Evolutionary conservation across 2,329 filamentous ascomycete species (phyloP), one percentile per base, ranked within the genome.

Genomic region (Claviceps capensis): DNA sequence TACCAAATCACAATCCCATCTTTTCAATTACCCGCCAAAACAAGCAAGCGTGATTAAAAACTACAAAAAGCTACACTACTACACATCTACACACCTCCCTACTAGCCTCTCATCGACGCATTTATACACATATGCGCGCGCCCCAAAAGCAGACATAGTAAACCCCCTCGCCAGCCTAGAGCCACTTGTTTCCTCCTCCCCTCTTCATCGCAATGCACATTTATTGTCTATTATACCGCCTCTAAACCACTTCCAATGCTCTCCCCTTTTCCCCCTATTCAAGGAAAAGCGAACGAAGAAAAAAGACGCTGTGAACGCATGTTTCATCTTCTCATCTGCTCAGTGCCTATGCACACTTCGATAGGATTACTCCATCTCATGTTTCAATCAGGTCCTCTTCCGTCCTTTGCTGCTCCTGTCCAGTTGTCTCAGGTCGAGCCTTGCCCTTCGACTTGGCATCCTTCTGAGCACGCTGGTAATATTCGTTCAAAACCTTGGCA

Each of bases 401-500:
- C 58, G 68, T 63, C 60, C 69, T 68, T 56, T 69, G 65, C 56
- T 67, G 67, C 52, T 69, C 67, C 59, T 71, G 61, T 5, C 60
- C 58, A 52, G 62, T 59, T 19, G 60, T 68, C 59, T 72, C 71
- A 56, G 69, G 72, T 52, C 71, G 71, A 55, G 74, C 73, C 69
- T 81, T 78, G 57, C 72, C 75, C 73, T 83, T 83, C 55, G 72
- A 72, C 72, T 85, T 84, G 57, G 77, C 70, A 56, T 82, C 77
- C 61, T 76, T 76, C 49, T 77, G 72, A 52, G 80, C 78, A 60
- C 86, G 77, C 65, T 84, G 81, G 70, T 91, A 93, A 73, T 82
- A 93, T 68, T 91, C 86, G 63, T 89, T 83, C 62, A 93, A 78
- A 44, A 88, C 67, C 74, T 89, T 88, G 74, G 82, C 81, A 54